phyloP scores from a whole-genome alignment of 202 grass and related monocot genomes.

The Setaria viridis region DNA sequence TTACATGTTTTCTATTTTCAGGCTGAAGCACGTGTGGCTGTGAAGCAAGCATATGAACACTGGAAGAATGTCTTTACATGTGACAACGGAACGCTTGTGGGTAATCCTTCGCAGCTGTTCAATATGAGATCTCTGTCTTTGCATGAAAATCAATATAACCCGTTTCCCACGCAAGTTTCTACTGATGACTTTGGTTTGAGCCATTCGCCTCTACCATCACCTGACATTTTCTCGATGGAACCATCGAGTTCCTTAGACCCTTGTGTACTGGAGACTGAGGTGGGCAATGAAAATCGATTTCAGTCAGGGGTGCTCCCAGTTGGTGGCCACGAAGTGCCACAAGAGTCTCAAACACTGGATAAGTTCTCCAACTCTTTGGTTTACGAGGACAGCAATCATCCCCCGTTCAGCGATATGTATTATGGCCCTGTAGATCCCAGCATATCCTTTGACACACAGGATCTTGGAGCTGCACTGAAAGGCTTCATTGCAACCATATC shows the following conservation, averaged over 20 bases:
- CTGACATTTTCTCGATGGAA: conserved; percentile 66
- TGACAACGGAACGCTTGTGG: conserved; percentile 55
- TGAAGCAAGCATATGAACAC: conserved; percentile 78
- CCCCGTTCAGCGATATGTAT: conserved; percentile 45
- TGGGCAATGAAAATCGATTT: conserved; percentile 42
- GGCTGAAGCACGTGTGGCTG: conserved; percentile 64
- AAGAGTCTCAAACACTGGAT: conserved; percentile 33
- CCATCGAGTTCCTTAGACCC: conserved; percentile 40
- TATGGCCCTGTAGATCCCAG: conserved; percentile 55
- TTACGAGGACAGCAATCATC: conserved; percentile 60
- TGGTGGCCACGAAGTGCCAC: conserved; percentile 26
- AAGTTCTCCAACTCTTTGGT: conserved; percentile 65
- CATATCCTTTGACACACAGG: conserved; percentile 62
- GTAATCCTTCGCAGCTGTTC: conserved; percentile 39
- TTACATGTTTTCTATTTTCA: conserved; percentile 48
- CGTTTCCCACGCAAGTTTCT: conserved; percentile 49
- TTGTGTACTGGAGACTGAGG: conserved; percentile 42
- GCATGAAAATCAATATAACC: conserved; percentile 51
- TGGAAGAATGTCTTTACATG: conserved; percentile 68
- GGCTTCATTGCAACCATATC: conserved; percentile 67
- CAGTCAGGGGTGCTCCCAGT: conserved; percentile 43
- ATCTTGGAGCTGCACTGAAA: conserved; percentile 61
- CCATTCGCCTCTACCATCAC: conserved; percentile 56
- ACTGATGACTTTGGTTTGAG: conserved; percentile 60
- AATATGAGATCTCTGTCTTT: conserved; percentile 50